A percentile compares a stretch with the other conserved stretches of the same genome.
These are phyloP conservation scores for Ustilago xerochloae DNA, from an alignment of 1,284 basidiomycete genomes.

Conservation along the genomic window DNA sequence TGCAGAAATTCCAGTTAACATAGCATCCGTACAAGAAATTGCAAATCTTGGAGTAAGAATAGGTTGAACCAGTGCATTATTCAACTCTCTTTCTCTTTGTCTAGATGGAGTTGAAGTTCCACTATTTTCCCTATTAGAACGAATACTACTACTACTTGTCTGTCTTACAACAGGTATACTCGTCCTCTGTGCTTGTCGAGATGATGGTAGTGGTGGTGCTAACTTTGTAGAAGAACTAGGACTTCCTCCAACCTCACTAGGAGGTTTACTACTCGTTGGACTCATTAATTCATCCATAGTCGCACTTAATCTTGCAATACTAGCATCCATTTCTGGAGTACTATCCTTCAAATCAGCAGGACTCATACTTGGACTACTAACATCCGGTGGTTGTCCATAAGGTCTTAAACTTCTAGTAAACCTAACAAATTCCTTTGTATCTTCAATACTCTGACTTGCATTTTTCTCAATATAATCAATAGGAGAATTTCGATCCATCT, in stretches of 20 bases:
- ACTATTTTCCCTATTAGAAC: slow-evolving; percentile 38
- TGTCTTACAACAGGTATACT: slow-evolving; percentile 26
- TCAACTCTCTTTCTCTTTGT: slow-evolving; percentile 43
- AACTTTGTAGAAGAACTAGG: slow-evolving; percentile 32
- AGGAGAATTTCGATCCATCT: slow-evolving; percentile 86
- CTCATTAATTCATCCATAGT: slow-evolving; percentile 61
- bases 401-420: slow-evolving; percentile 47
- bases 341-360: slow-evolving; percentile 32
- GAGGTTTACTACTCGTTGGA: slow-evolving; percentile 34
- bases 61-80: slow-evolving; percentile 77
- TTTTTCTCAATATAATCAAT: slow-evolving; percentile 77
- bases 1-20: slow-evolving; percentile 76
- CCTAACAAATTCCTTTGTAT: slow-evolving; percentile 61
- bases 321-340: slow-evolving; percentile 59
- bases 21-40: slow-evolving; percentile 83
- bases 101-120: slow-evolving; percentile 45
- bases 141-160: slow-evolving; percentile 38
- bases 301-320: slow-evolving; percentile 54
- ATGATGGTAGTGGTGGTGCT: background rate
- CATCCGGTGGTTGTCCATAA: slow-evolving; percentile 46
- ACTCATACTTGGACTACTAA: slow-evolving; percentile 46
- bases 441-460: slow-evolving; percentile 55
- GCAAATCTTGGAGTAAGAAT: slow-evolving; percentile 95
- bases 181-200: too few relatives aligned
- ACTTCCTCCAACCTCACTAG: slow-evolving; percentile 40